Evolutionary conservation across 2,329 filamentous ascomycete genomes (phyloP).

Genomic region (Tolypocladium pustulatum): DNA sequence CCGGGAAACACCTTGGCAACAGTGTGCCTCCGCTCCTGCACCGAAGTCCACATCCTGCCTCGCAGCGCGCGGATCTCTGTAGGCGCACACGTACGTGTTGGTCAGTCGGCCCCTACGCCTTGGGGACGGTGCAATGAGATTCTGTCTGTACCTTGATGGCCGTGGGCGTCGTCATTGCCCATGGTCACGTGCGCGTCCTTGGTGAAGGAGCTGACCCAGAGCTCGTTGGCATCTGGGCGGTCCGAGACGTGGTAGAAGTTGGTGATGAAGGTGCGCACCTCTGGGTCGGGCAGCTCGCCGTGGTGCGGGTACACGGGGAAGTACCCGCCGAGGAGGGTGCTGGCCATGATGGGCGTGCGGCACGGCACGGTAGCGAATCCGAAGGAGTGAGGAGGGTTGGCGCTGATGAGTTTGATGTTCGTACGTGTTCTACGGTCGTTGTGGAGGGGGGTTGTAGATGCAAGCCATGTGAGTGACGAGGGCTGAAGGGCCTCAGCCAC

Average conservation of each 20-base stretch:
- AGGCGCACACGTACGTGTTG: too few species aligned
- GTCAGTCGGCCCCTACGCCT: too few species aligned
- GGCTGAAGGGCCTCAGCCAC: not conserved
- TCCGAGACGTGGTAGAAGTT: conserved; percentile 35
- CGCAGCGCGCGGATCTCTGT: conserved; percentile 31
- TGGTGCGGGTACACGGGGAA: conserved; percentile 20
- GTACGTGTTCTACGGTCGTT: too few species aligned
- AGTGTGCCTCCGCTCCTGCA: conserved; percentile 28
- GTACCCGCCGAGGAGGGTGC: conserved; percentile 15
- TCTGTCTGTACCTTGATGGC: conserved; percentile 25
- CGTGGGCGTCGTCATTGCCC: conserved; percentile 26
- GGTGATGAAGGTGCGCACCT: conserved; percentile 27
- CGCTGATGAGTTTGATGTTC: not conserved
- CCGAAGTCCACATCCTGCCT: conserved; percentile 30
- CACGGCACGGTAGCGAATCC: too few species aligned
- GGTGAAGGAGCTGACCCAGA: conserved; percentile 32
- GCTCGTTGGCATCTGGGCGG: conserved; percentile 25
- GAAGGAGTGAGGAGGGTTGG: too few species aligned
- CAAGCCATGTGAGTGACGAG: too few species aligned
- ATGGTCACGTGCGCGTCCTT: conserved; percentile 31
- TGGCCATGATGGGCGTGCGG: conserved; percentile 5
- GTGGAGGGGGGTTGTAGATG: too few species aligned
- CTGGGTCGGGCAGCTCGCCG: conserved; percentile 17
- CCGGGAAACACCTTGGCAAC: conserved; percentile 32
- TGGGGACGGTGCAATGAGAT: too few species aligned